phyloP scores from a whole-genome alignment of 768 basidiomycete genomes.

The Candolleomyces aberdarensis region DNA sequence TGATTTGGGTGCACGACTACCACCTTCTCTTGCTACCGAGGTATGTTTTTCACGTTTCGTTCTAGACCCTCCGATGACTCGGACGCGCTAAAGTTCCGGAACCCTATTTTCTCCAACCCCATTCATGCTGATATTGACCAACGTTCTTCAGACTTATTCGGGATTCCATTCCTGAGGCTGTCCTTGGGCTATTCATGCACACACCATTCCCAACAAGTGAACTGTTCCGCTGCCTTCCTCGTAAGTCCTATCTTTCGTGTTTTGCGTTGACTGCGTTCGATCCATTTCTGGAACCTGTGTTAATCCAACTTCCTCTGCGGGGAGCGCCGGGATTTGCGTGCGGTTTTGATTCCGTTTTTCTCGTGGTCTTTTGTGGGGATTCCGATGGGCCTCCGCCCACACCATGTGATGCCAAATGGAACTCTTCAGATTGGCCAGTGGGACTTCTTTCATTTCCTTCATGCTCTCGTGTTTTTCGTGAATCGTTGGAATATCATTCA shows the following conservation, averaged over 20 bases:
- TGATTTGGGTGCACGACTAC: conserved; percentile 95
- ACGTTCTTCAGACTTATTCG: conserved; percentile 58
- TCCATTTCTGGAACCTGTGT: background rate
- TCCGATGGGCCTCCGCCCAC: too few relatives aligned
- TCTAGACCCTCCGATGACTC: background rate
- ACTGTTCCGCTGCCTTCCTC: conserved; percentile 90
- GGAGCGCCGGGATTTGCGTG: too few relatives aligned
- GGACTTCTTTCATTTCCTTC: too few relatives aligned
- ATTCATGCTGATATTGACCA: background rate
- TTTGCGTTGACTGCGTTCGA: background rate
- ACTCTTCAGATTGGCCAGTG: too few relatives aligned
- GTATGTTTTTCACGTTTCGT: conserved; percentile 19
- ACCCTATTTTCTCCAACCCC: background rate
- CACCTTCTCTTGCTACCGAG: conserved; percentile 88
- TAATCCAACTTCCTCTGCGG: too few relatives aligned
- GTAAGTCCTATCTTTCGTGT: conserved; percentile 41
- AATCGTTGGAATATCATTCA: background rate
- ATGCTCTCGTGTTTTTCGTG: background rate
- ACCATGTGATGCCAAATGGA: too few relatives aligned
- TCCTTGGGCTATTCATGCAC: conserved; percentile 92
- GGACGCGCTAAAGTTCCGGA: background rate
- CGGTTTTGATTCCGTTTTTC: too few relatives aligned
- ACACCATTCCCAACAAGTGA: conserved; percentile 98
- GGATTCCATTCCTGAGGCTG: conserved; percentile 60
- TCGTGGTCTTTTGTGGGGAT: too few relatives aligned